Base-by-base conservation (phyloP, 306 rosid genomes). In the Cajanus cajan region DNA sequence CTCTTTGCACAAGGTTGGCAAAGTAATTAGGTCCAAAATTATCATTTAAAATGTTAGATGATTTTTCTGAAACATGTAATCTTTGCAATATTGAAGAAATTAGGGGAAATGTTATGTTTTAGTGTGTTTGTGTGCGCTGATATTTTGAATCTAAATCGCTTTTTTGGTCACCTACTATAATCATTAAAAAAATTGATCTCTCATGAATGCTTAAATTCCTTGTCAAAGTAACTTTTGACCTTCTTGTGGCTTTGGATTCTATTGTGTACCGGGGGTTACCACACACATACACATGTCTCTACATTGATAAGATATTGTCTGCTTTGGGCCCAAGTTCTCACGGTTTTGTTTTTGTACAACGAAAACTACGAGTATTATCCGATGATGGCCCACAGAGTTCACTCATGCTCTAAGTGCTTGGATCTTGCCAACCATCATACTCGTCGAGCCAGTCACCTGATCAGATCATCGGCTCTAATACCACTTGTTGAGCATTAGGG, bases 191-290 rank as follows among this genome's bases (percentile, higher is more conserved):
- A 59, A 48, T 68, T 55, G 78, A 82, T 80, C 40, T 72, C 44
- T 78, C 77, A 59, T 57, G 18, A 76, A 25, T 61, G 71, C 24
- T 31, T 45, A 77, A 74, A 74, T 80, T 85, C 74, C 76, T 70
- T 79, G 87, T 82, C 86, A 78, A 80, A 85, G 72, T 71, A 47
- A 55, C 86, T 90, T 88, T 92, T 86, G 97, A 92, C 93, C 76
- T 79, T 51, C 73, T 79, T 51, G 48, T 81, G 74, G 74, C 83
- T 51, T 75, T 64, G 82, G 83, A 73, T 79, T 64, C 82, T n/a
- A n/a, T n/a, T n/a, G n/a, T n/a, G n/a, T n/a, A n/a, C n/a, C n/a
- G n/a, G n/a, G n/a, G n/a, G n/a, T n/a, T n/a, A n/a, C n/a, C n/a
- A n/a, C n/a, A n/a, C n/a, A n/a, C n/a, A n/a, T n/a, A n/a, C n/a